A percentile compares a stretch with the other conserved stretches of the same genome.
phyloP scores from a whole-genome alignment of 2,329 filamentous ascomycete species.

The Beauveria bassiana region DNA sequence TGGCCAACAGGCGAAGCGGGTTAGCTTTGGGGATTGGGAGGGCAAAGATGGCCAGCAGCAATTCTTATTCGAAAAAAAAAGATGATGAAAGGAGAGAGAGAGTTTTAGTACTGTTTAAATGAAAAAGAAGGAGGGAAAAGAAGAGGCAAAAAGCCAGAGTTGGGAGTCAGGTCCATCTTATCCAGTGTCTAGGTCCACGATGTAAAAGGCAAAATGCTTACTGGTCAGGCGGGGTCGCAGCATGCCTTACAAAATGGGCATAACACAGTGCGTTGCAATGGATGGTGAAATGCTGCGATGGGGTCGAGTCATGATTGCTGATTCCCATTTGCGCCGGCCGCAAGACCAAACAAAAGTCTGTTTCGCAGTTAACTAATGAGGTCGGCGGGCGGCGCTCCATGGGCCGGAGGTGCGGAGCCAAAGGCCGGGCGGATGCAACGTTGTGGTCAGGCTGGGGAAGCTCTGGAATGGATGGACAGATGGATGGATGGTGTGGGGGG shows the following conservation, averaged over 20 bases:
- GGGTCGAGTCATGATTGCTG: constrained; percentile 2
- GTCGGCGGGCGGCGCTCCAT: background rate
- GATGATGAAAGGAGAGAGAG: background rate
- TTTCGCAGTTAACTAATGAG: too few species aligned
- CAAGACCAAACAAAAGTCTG: background rate
- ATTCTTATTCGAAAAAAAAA: background rate
- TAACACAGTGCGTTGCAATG: background rate
- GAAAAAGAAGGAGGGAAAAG: background rate
- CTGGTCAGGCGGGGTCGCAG: constrained; percentile 5
- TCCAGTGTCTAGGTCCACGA: constrained; percentile 12
- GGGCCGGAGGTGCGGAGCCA: background rate
- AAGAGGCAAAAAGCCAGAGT: background rate
- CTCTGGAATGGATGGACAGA: constrained; percentile 2
- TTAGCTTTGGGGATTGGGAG: background rate
- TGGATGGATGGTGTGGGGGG: background rate
- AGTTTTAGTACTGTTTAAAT: background rate
- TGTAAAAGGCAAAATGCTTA: constrained; percentile 7
- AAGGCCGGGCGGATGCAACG: constrained; percentile 14
- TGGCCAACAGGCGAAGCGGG: background rate
- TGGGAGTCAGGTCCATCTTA: constrained; percentile 5
- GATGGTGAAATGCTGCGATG: background rate
- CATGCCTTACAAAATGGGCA: background rate
- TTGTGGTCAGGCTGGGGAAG: constrained; percentile 12
- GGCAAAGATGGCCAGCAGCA: background rate
- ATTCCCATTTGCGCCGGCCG: too few species aligned